Base-by-base conservation (phyloP, 2,329 filamentous ascomycete species). In the Monascus ruber region DNA sequence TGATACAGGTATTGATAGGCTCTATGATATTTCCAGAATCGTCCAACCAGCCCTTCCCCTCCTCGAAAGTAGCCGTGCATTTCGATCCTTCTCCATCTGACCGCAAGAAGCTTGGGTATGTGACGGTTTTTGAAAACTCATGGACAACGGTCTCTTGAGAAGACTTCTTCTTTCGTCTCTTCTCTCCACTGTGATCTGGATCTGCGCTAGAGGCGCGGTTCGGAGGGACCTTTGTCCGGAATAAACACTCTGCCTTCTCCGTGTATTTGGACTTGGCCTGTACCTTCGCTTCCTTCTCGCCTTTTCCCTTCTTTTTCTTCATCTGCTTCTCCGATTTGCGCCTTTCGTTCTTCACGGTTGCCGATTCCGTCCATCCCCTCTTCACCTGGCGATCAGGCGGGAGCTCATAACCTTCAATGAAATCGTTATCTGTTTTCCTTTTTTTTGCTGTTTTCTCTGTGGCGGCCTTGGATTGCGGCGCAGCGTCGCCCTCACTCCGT, bases 11-110 rank as follows among this genome's bases (percentile, higher is more conserved):
- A 35, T 47, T 59, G 31, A 36, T 44, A 6, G 47, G 31, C 44
- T 66, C 63, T 44, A 94, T 75, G 1, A 95, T 66, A 40, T 80
- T 77, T 5, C 88, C 88, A 10, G 81, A 69, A 44, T 79, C 76
- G 51, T 94, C 82, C 0, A 94, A 74, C 89, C 91, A 96, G 1
- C 89, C 89, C 53, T 83, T 81, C 24, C 83, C 87, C 39, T 94
- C 82, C 32, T 91, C 74, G 57, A 81, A 95, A 40, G 81, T 78
- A 2, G 70, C 60, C 31, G 71, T 69, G n/a, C 68, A 58, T 35
- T 71, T 70, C 2, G 63, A 63, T 1, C 62, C 63, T 1, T 67
- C 59, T 9, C 58, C 52, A 8, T 56, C 69, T 5, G 71, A 68
- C 57, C 85, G 85, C 42, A 95, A 62, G 56, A 94, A 95, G 4